Evolutionary conservation across 2,329 filamentous ascomycete genomes (phyloP), one percentile per base, ranked within the genome.

Genomic region (Zymoseptoria tritici): DNA sequence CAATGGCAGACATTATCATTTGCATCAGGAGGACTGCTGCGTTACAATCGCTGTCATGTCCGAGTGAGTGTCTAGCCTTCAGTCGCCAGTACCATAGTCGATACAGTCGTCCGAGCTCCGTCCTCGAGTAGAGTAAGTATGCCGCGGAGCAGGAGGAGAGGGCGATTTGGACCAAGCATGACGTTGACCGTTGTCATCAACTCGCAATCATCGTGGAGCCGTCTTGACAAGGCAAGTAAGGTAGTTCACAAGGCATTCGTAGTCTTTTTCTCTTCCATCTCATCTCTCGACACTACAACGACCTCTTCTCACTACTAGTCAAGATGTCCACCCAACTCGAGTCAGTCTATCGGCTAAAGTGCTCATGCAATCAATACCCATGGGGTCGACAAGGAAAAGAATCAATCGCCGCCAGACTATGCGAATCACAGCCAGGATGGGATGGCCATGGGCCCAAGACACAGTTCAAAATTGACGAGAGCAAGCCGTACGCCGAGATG

Each of bases 341-440:
- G 49, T 77, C 78, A 58, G 76, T 83, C 9, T 75, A 84, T 59
- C 80, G 83, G 66, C 69, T 85, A 22, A 78, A 78, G 65, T 84
- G 81, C 66, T 73, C 75, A 51, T 81, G 80, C 70, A 84, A 84
- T 70, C 76, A 85, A 66, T 90, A 90, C 64, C 79, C 82, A 9
- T 91, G 88, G 87, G 89, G 88, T 2, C 88, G 85, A 70, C 79
- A 82, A 66, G 88, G 88, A 26, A 80, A 78, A 13, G 72, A 86
- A 2, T 90, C 87, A 0, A 73, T 90, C 11, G 85, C 86, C 11
- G 88, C 86, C 1, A 79, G 78, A 50, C 75, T 90, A 9, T 89
- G 85, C 67, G 79, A 81, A 9, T 82, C 86, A 65, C 88, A 86
- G 0, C 84, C 85, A 0, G 83, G 84, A 24, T 73, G 70, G 67